Evolutionary conservation across 2,329 filamentous ascomycete genomes (phyloP).

Genomic region (Elsinoe arachidis): DNA sequence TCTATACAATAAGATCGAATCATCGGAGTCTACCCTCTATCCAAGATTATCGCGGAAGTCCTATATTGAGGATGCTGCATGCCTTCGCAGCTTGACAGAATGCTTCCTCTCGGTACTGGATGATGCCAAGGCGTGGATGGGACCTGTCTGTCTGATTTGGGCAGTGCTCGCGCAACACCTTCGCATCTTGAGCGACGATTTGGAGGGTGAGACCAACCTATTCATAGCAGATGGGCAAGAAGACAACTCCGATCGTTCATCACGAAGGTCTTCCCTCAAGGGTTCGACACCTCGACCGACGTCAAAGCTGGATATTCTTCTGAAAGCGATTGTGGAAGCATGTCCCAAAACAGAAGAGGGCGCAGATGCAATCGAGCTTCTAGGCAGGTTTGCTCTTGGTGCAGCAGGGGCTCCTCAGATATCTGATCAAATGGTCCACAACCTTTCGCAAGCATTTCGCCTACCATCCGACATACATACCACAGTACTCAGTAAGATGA

Average conservation of each 20-base stretch:
- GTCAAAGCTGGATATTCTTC: slow-evolving; percentile 11
- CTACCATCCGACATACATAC: slow-evolving; percentile 44
- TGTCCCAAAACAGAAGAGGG: slow-evolving; percentile 21
- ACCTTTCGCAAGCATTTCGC: slow-evolving; percentile 41
- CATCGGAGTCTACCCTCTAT: slow-evolving; percentile 14
- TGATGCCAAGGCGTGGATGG: slow-evolving; percentile 51
- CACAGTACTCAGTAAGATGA: slow-evolving; percentile 53
- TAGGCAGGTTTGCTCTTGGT: slow-evolving; percentile 41
- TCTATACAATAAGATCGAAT: slow-evolving; percentile 26
- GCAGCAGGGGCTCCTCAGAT: slow-evolving; percentile 41
- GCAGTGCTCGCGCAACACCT: slow-evolving; percentile 64
- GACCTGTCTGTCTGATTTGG: slow-evolving; percentile 74
- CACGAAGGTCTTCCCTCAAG: not conserved
- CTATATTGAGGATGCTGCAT: slow-evolving; percentile 61
- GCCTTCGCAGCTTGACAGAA: slow-evolving; percentile 64
- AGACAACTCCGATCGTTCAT: not conserved
- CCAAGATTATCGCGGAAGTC: slow-evolving; percentile 31
- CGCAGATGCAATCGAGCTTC: slow-evolving; percentile 40
- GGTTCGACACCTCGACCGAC: not conserved
- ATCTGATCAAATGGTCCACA: slow-evolving; percentile 36
- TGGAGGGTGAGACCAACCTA: not conserved
- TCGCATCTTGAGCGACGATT: slow-evolving; percentile 28
- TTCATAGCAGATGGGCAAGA: not conserved
- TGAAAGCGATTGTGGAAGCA: slow-evolving; percentile 37
- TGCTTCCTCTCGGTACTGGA: slow-evolving; percentile 56